These are phyloP conservation scores for Fraxinus ornus DNA, from an alignment of 305 asterid genomes.

Conservation along the genomic window DNA sequence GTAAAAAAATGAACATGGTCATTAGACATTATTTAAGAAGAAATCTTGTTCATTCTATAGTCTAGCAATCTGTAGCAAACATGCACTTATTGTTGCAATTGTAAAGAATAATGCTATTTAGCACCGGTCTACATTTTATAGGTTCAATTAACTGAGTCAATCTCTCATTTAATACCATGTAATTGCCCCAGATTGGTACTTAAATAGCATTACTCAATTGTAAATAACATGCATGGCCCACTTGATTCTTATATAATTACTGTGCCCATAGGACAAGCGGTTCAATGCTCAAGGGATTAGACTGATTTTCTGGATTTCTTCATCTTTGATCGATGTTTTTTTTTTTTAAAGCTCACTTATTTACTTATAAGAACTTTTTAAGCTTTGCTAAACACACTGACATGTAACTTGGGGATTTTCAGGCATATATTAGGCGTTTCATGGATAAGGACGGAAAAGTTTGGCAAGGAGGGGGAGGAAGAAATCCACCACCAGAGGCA, in stretches of 20 bases:
- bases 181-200: neutral
- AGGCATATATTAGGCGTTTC: constrained; percentile 66
- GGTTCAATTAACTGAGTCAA: neutral
- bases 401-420: constrained; percentile 27
- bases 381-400: constrained; percentile 17
- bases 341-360: neutral
- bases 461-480: constrained; percentile 94
- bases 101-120: neutral
- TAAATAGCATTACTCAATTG: neutral
- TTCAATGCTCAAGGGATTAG: neutral
- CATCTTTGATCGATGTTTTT: neutral
- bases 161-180: neutral
- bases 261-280: neutral
- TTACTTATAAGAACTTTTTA: neutral
- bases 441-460: constrained; percentile 92
- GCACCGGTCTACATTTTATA: neutral
- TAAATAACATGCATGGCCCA: neutral
- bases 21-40: neutral
- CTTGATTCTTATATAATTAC: neutral
- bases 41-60: neutral
- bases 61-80: neutral
- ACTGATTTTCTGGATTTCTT: neutral
- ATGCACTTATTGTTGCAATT: neutral
- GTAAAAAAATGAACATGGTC: neutral
- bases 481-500: constrained; percentile 98